Base-by-base conservation (phyloP, 177 flowering plant species). In the Vitis hybrid region DNA sequence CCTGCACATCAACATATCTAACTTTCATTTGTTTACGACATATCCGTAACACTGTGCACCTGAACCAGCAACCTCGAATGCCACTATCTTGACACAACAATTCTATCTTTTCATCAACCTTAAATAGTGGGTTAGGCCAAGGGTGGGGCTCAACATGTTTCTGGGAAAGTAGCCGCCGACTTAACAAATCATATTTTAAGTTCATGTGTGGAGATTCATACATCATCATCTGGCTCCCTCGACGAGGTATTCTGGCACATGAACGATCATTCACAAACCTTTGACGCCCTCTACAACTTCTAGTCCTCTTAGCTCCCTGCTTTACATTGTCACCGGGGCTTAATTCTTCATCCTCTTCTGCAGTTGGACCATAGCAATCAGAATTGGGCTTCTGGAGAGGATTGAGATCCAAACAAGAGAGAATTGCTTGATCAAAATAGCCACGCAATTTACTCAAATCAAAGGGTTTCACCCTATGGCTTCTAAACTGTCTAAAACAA, bases 21-120 rank as follows among this genome's bases (percentile, higher is more conserved):
- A 92, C 95, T 76, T 86, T 89, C 56, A 91, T 52, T 64, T 76
- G 84, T 67, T 88, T 91, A 72, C 75, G 66, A 52, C 85, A 78
- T 17, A 82, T 72, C 60, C 74, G 72, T 76, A 92, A 69, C 66
- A 94, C 74, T 18, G 83, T 87, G 79, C 97, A 91, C 74, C 91
- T 87, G 73, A 88, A 92, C 97, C 97, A 92, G 79, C 98, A 94
- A 56, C 97, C 97, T 73, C 91, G 81, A 63, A 91, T 85, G 30
- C 97, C 98, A 79, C 95, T 92, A 75, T 94, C 98, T 77, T 90
- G 95, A 81, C 89, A 88, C 45, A 94, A 80, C 65, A 90, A 57
- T 81, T 93, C 99, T 73, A 93, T 78, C 79, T 89, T 87, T 21
- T 85, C 94, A 72, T 76, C 78, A 58, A 82, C 85, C 71, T 78